Base-by-base conservation (phyloP, 352 stramenopile species). In the Elongisporangium prolatum region DNA sequence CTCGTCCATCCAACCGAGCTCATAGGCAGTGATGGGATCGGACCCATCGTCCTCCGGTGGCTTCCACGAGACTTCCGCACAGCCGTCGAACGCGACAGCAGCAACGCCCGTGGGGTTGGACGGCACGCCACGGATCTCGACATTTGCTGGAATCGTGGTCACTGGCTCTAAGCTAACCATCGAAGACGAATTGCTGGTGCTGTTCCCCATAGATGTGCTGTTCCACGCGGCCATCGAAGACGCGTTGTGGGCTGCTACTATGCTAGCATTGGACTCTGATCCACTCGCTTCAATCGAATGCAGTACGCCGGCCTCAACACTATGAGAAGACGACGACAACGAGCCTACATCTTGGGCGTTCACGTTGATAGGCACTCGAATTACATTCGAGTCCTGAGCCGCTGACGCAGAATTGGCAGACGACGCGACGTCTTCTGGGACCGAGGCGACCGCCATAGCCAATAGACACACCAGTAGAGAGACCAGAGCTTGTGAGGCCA, bases 1-100 rank as follows among this genome's bases (percentile, higher is more conserved):
- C 51, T 84, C 77, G 49, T 86, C 75, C 51, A 84, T 71, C 75
- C 77, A 88, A 2, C 71, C 73, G 40, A 91, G 65, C 57, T 88
- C 79, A 54, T 91, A 89, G 51, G 71, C 65, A 10, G 68, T 59
- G 58, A 91, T 86, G 24, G 67, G 54, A 56, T 91, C 79, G 8
- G 67, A 68, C 2, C 81, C 81, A 50, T 91, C 81, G 53, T 91
- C 79, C 17, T 87, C 77, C 5, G 81, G 77, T 0, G 73, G 57
- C 24, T 83, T 73, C 81, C 81, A 91, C 17, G 67, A 74, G 25
- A 91, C 81, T 58, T 80, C 64, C 18, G 77, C 81, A n/a, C 67
- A 61, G 11, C 75, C 64, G 50, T 91, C 81, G 20, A 69, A 75
- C 0, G 75, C 79, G 3, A 78, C 68, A 3, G 79, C 81, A 2